Conservation (phyloP, 1,284 basidiomycete genomes). For the Tausonia pullulans region DNA sequence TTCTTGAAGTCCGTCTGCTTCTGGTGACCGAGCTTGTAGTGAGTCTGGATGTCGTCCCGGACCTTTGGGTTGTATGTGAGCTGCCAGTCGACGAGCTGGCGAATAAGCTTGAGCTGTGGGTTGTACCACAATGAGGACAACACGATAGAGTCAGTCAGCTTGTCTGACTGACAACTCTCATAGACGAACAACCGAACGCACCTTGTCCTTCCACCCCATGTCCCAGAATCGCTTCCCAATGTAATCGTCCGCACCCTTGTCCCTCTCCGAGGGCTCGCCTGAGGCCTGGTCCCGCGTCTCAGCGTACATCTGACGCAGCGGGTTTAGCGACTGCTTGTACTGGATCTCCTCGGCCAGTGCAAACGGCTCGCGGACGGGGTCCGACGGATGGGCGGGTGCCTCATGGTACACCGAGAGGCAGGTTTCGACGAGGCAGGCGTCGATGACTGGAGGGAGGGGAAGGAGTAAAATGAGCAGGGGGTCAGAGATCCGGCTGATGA, state of each 20-base stretch:
- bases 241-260: neutral
- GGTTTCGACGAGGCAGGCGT: neutral
- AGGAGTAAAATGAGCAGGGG: too few species aligned
- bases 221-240: slow-evolving; percentile 6
- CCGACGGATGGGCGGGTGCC: neutral
- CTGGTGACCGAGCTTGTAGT: slow-evolving; percentile 20
- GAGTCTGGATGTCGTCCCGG: slow-evolving; percentile 22
- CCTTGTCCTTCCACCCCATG: slow-evolving; percentile 12
- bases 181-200: neutral
- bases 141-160: neutral
- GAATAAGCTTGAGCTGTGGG: slow-evolving; percentile 22
- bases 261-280: neutral
- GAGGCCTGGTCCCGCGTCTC: neutral
- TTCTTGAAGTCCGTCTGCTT: slow-evolving; percentile 20
- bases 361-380: neutral
- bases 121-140: neutral
- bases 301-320: slow-evolving; percentile 3
- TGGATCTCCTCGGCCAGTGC: too few species aligned
- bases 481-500: too few species aligned
- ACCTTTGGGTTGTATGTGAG: slow-evolving; percentile 20
- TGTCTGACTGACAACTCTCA: too few species aligned
- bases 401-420: slow-evolving; percentile 11
- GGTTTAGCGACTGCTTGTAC: slow-evolving; percentile 3
- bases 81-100: slow-evolving; percentile 36
- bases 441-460: neutral